Base-by-base conservation (phyloP, 352 stramenopile species). In the Pythium scleroteichum region DNA sequence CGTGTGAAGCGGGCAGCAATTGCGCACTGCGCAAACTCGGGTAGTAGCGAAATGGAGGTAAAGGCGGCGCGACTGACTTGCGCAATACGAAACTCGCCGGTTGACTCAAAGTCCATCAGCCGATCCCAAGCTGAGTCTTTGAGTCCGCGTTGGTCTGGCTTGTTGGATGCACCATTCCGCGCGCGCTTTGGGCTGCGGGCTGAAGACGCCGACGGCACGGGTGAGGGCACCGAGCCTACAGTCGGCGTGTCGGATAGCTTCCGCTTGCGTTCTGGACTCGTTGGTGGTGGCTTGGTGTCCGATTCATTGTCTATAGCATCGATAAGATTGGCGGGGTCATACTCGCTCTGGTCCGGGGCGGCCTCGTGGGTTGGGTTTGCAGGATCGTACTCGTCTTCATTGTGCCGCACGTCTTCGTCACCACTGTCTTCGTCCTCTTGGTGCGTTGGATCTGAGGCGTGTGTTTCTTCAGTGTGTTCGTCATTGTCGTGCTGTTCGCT, bases 11-110 rank as follows among this genome's bases (percentile, higher is more conserved):
- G 79, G 3, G 82, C 72, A 19, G 92, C 74, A 44, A 94, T 85
- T 20, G 72, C 58, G 26, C 88, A 77, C 64, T 94, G 85, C 23
- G 82, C 81, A 48, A 92, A 94, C 46, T 91, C 82, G 1, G 85
- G 85, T 48, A 92, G 81, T 3, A 72, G 54, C 16, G 77, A 72
- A 45, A 94, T 73, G 1, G 78, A 81, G 33, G 84, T 69, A 54
- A 92, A 85, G 8, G 81, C 79, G 42, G 80, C 74, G 26, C 82
- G 79, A 57, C 81, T 92, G 17, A 94, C 77, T 72, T 94, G 82
- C 7, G 82, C 76, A 4, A 94, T 59, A 20, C 64, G 57, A 41
- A 94, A 94, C 20, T 87, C 76, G 24, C 71, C 66, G 1, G 49
- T 72, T 2, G 76, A 75, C 64, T 91, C 74, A 46, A 90, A 89